Conservation (phyloP, 345 rosid genomes). For the Gynandropsis gynandra region DNA sequence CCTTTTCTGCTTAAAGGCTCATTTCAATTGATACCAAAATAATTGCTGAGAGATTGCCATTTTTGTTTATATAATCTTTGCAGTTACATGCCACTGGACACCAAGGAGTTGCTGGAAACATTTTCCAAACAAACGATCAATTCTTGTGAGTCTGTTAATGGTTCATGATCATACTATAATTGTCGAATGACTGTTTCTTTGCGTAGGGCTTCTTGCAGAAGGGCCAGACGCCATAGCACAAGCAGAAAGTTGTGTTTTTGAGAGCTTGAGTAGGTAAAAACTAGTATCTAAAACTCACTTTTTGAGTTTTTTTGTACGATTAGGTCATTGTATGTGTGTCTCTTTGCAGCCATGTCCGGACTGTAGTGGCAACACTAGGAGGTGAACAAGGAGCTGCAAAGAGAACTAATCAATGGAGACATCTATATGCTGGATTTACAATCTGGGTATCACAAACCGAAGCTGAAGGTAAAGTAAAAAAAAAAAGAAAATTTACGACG, state of each 20-base stretch:
- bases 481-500: background rate
- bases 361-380: constrained; percentile 85
- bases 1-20: background rate
- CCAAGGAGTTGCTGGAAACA: constrained; percentile 68
- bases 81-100: constrained; percentile 77
- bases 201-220: constrained; percentile 67
- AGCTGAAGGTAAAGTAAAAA: constrained; percentile 43
- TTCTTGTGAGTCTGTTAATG: constrained; percentile 56
- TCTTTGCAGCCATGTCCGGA: constrained; percentile 66
- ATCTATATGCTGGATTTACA: constrained; percentile 77
- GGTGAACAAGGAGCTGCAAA: constrained; percentile 68
- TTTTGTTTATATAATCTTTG: constrained; percentile 16
- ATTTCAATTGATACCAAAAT: background rate
- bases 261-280: constrained; percentile 74
- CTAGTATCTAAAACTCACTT: constrained; percentile 4
- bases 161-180: background rate
- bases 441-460: constrained; percentile 82
- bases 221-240: constrained; percentile 57
- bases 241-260: constrained; percentile 57
- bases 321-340: background rate
- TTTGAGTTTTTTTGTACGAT: background rate
- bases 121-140: constrained; percentile 65
- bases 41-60: constrained; percentile 7
- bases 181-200: background rate
- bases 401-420: constrained; percentile 58